Evolutionary conservation across 2,329 filamentous ascomycete genomes (phyloP), one percentile per base, ranked within the genome.

Genomic region (Polychaeton citri): DNA sequence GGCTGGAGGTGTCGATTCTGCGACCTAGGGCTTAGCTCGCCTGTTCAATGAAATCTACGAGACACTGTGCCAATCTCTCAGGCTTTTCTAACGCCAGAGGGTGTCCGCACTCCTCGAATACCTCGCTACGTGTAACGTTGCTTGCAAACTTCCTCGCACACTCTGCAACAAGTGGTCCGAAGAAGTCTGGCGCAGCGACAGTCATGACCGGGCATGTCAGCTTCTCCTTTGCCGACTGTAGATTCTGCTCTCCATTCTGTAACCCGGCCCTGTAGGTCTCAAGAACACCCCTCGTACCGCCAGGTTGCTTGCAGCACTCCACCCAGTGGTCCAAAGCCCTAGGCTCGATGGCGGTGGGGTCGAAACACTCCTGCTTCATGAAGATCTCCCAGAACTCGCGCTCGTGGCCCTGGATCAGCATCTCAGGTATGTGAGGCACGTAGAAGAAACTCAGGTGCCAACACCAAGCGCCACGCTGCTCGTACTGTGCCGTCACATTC

Each of bases 341-440:
- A 2, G 49, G 52, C 34, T 57, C 54, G 20, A 61, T 53, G 4
- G 49, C 43, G 32, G 51, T 52, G 5, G 57, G 57, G 35, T 60
- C 58, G 38, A 59, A 59, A 42, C 57, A 60, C 43, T 61, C 57
- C 26, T 56, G 53, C 38, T 57, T 58, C 46, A 60, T 60, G 42
- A 60, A 61, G 45, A 53, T 53, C 36, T 55, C 54, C 57, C 57
- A 61, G 26, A 61, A 60, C 38, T 59, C 57, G 19, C 51, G 45
- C 43, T 61, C 58, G 13, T 55, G 52, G 2, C 57, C 57, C 30
- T 51, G 47, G 9, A 60, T 60, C 31, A 60, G 45, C 58, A 60
- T 60, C 42, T 61, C 58, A 0, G 56, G 57, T 2, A 60, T 45
- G 33, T 60, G 53, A 2, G 58, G 56, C 34, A 60, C 46, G 40